Conservation (phyloP, 2,329 filamentous ascomycete species). For the Byssothecium circinans region DNA sequence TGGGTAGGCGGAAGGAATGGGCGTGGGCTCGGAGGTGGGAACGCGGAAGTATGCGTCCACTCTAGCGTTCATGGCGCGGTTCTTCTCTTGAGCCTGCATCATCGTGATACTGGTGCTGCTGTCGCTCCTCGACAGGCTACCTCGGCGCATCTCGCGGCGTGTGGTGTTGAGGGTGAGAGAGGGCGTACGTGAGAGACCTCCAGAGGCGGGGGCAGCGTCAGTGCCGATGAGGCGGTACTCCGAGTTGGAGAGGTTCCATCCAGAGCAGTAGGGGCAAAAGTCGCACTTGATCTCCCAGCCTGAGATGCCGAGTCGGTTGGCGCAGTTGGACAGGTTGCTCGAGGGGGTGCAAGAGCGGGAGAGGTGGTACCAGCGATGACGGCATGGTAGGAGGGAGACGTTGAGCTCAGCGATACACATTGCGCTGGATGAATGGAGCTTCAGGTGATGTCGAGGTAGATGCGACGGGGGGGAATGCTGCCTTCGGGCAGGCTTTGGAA, state of each 20-base stretch:
- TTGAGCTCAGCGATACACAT: conserved; percentile 57
- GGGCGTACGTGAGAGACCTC: conserved; percentile 45
- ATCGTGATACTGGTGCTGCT: conserved; percentile 41
- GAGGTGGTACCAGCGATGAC: conserved; percentile 55
- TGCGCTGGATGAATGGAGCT: conserved; percentile 17
- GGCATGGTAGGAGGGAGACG: conserved; percentile 50
- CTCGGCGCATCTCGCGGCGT: conserved; percentile 42
- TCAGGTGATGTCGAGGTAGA: conserved; percentile 32
- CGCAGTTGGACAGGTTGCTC: conserved; percentile 52
- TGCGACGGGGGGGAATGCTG: conserved; percentile 22
- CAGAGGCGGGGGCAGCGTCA: conserved; percentile 43
- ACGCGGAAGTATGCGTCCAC: conserved; percentile 44
- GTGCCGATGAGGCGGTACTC: conserved; percentile 51
- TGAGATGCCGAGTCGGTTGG: conserved; percentile 48
- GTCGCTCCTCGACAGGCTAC: conserved; percentile 41
- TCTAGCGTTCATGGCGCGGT: conserved; percentile 43
- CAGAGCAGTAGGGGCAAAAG: conserved; percentile 52
- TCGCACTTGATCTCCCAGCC: conserved; percentile 54
- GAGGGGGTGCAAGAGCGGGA: conserved; percentile 47
- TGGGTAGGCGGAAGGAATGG: conserved; percentile 28
- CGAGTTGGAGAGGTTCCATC: conserved; percentile 42
- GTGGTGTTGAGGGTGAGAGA: conserved; percentile 42
- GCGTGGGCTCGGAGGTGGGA: conserved; percentile 23
- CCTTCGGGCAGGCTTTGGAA: conserved; percentile 21
- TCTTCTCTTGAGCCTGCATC: conserved; percentile 42